A percentile compares a stretch with the other conserved stretches of the same genome.
Conservation (phyloP, 257 asterid genomes). For the Fraxinus americana region DNA sequence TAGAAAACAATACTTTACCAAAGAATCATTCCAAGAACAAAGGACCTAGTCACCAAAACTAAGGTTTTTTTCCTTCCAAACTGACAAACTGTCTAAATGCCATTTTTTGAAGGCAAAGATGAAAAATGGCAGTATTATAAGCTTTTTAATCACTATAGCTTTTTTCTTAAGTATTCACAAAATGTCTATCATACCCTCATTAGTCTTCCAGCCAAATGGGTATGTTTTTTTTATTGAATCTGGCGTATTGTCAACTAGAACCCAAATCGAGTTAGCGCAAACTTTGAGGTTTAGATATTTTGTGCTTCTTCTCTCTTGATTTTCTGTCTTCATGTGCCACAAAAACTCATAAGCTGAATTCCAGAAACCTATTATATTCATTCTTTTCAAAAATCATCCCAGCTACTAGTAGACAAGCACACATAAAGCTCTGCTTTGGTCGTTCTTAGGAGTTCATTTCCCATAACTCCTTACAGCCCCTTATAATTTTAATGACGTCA, state of each 20-base stretch:
- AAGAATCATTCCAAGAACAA: constrained; percentile 2
- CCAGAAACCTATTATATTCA: background rate
- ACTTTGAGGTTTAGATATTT: background rate
- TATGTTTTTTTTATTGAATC: background rate
- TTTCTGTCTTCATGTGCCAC: background rate
- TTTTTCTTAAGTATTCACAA: background rate
- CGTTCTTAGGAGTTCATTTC: background rate
- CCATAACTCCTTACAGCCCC: background rate
- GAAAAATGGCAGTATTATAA: background rate
- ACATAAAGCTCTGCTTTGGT: background rate
- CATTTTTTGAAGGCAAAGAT: background rate
- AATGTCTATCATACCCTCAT: background rate
- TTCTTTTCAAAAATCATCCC: background rate
- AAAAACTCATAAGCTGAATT: background rate
- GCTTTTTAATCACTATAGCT: background rate
- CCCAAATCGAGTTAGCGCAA: background rate
- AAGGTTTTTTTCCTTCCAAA: background rate
- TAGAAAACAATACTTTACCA: background rate
- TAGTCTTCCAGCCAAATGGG: background rate
- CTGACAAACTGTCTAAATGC: background rate
- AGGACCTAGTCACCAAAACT: background rate
- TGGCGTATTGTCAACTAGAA: background rate
- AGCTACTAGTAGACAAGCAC: background rate
- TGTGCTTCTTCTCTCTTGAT: background rate
- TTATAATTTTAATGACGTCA: background rate